Conservation (phyloP, 495 filamentous ascomycete genomes). For the Aspergillus nanangensis region DNA sequence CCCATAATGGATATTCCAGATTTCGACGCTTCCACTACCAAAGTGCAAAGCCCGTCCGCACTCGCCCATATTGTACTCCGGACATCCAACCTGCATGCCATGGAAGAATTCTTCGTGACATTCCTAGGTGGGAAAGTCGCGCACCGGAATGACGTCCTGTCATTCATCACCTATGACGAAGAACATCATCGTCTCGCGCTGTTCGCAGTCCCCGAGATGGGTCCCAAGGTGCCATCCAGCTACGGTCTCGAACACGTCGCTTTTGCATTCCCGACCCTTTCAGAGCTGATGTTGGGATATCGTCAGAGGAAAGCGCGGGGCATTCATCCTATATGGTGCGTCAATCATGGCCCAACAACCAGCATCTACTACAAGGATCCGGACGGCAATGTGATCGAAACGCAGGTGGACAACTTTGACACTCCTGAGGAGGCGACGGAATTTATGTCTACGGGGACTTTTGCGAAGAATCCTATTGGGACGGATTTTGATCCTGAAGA, state of each 20-base stretch:
- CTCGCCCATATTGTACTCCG: background rate
- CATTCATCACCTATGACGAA: background rate
- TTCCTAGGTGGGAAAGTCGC: background rate
- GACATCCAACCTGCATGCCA: background rate
- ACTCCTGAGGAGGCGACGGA: background rate
- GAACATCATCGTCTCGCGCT: background rate
- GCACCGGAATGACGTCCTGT: background rate
- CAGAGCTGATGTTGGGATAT: background rate
- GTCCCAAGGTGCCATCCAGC: background rate
- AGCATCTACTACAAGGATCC: slow-evolving; percentile 44
- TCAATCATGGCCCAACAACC: slow-evolving; percentile 41
- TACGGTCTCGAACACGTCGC: background rate
- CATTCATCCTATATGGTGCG: slow-evolving; percentile 18
- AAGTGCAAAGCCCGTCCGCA: too few relatives aligned
- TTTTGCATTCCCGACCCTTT: background rate
- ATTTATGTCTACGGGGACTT: background rate
- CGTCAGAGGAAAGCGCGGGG: background rate
- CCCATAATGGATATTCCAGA: too few relatives aligned
- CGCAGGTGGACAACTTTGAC: slow-evolving; percentile 41
- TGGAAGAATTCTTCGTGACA: background rate
- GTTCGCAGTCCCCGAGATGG: background rate
- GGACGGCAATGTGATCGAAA: slow-evolving; percentile 43
- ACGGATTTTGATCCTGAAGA: background rate
- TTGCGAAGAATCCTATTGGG: background rate
- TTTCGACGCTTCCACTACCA: too few relatives aligned